Evolutionary conservation across 148 eudicot genomes (phyloP).

Genomic region (Vaccinium corymbosum): DNA sequence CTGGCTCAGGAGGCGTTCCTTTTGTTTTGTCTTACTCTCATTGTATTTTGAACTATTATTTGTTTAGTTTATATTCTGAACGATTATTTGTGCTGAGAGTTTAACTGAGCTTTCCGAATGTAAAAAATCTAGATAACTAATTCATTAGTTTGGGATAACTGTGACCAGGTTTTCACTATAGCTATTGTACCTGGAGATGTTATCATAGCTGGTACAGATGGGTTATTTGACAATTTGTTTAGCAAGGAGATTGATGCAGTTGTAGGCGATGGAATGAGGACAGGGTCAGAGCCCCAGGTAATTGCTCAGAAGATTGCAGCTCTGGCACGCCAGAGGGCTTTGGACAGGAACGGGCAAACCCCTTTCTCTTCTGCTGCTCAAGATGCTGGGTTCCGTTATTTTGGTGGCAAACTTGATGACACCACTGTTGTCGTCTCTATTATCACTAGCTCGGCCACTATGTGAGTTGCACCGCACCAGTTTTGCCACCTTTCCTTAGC

Average conservation of each 20-base stretch:
- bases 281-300: constrained; percentile 46
- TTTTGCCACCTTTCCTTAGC: constrained; percentile 15
- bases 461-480: constrained; percentile 11
- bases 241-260: constrained; percentile 54
- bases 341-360: constrained; percentile 46
- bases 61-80: neutral
- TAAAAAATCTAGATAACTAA: neutral
- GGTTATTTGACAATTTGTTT: constrained; percentile 76
- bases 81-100: neutral
- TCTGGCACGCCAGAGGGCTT: constrained; percentile 57
- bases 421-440: constrained; percentile 78
- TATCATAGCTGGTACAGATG: constrained; percentile 81
- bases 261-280: constrained; percentile 49
- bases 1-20: neutral
- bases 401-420: constrained; percentile 92
- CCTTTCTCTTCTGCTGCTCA: constrained; percentile 81
- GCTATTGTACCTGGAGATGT: constrained; percentile 77
- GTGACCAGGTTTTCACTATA: constrained; percentile 59
- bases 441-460: constrained; percentile 27
- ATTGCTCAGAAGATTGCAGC: constrained; percentile 65
- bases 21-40: neutral
- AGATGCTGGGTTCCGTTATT: constrained; percentile 64
- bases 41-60: neutral
- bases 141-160: neutral
- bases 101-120: neutral